A percentile compares a stretch with the other conserved stretches of the same genome.
Conservation (phyloP, 306 rosid genomes). For the Ceratonia siliqua region DNA sequence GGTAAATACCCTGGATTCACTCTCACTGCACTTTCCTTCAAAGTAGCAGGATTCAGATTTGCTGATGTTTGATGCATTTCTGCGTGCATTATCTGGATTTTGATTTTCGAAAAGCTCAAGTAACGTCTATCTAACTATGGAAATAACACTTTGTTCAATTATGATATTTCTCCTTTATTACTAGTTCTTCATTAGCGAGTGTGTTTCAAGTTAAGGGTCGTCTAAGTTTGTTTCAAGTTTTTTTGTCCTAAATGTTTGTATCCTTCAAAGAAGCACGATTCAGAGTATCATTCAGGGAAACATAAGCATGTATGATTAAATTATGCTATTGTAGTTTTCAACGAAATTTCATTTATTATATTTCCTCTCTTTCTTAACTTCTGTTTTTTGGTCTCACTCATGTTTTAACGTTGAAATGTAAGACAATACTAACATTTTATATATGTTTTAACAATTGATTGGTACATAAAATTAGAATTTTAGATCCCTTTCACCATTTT, state of each 20-base stretch:
- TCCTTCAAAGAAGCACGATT: neutral
- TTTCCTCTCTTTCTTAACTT: neutral
- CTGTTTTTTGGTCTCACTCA: neutral
- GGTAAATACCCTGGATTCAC: neutral
- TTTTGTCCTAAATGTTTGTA: neutral
- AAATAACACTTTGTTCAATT: too few species aligned
- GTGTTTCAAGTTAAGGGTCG: neutral
- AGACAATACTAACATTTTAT: neutral
- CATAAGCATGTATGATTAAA: neutral
- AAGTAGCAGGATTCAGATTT: neutral
- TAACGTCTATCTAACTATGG: too few species aligned
- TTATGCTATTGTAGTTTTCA: neutral
- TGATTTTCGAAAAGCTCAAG: neutral
- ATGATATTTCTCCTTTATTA: too few species aligned
- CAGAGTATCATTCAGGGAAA: neutral
- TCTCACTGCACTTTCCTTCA: neutral
- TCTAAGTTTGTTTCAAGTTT: neutral
- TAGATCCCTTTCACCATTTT: neutral
- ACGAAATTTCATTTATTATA: neutral
- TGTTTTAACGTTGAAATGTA: neutral
- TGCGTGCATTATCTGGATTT: neutral
- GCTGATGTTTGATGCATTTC: neutral
- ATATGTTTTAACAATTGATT: neutral
- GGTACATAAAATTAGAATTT: neutral
- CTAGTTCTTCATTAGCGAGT: neutral